Conservation (phyloP, 768 basidiomycete genomes). For the Hygrophorus pudorinus region DNA sequence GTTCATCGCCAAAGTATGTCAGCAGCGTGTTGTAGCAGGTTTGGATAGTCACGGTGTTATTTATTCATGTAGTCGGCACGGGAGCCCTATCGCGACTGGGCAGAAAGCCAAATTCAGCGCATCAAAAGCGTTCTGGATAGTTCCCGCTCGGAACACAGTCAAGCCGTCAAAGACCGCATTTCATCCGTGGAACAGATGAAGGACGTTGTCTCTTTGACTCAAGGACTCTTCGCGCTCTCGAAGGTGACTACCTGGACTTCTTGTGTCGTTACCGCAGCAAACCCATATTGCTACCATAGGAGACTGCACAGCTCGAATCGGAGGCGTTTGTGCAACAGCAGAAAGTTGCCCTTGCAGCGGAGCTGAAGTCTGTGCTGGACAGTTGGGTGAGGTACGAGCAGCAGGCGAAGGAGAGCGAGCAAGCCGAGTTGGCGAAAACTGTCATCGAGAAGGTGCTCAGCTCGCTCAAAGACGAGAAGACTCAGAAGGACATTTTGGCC, state of each 20-base stretch:
- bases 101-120: conserved; percentile 75
- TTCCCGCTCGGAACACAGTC: conserved; percentile 83
- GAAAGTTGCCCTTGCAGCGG: conserved; percentile 74
- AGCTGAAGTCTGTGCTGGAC: conserved; percentile 92
- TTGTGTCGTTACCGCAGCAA: background rate
- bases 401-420: conserved; percentile 92
- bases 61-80: conserved; percentile 49
- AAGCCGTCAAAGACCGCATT: conserved; percentile 90
- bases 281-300: conserved; percentile 32
- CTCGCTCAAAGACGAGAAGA: conserved; percentile 77
- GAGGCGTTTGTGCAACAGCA: conserved; percentile 87
- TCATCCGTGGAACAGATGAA: conserved; percentile 87
- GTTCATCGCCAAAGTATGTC: conserved; percentile 68
- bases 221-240: conserved; percentile 85
- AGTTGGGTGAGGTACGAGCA: conserved; percentile 98
- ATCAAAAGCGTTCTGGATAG: conserved; percentile 74
- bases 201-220: conserved; percentile 87
- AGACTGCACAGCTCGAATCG: conserved; percentile 85
- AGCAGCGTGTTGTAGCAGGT: background rate
- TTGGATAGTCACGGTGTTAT: conserved; percentile 11
- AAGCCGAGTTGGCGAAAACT: conserved; percentile 78
- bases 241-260: conserved; percentile 45
- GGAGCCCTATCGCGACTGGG: conserved; percentile 90
- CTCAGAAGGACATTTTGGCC: conserved; percentile 73
- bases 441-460: conserved; percentile 86